Percentiles rank a stretch among this genome's conserved stretches.
Conservation (phyloP, 768 basidiomycete species). For the Tricholomella constricta region DNA sequence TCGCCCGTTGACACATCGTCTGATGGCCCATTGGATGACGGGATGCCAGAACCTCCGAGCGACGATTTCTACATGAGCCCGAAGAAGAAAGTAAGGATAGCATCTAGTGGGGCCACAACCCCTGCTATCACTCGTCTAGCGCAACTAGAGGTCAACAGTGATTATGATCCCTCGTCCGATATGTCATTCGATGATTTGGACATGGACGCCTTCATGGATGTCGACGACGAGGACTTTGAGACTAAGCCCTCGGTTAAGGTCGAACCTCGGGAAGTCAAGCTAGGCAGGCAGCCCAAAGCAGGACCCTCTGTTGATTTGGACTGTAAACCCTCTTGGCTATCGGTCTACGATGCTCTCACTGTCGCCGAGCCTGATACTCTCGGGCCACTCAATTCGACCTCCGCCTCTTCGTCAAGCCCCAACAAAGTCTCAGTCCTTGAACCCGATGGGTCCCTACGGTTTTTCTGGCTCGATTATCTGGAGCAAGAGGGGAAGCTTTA, state of each 20-base stretch:
- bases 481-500: slow-evolving; percentile 84
- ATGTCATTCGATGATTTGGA: slow-evolving; percentile 55
- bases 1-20: slow-evolving; percentile 47
- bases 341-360: slow-evolving; percentile 70
- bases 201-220: slow-evolving; percentile 61
- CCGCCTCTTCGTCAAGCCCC: slow-evolving; percentile 36
- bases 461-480: slow-evolving; percentile 97
- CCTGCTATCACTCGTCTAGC: slow-evolving; percentile 63
- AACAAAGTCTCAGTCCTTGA: slow-evolving; percentile 65
- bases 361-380: slow-evolving; percentile 63
- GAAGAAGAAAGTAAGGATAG: slow-evolving; percentile 59
- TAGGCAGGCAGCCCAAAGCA: slow-evolving; percentile 15
- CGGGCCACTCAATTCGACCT: slow-evolving; percentile 44
- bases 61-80: slow-evolving; percentile 71
- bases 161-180: slow-evolving; percentile 43
- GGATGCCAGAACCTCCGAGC: slow-evolving; percentile 40
- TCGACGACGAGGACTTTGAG: slow-evolving; percentile 54
- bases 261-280: slow-evolving; percentile 30
- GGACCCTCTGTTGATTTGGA: slow-evolving; percentile 42
- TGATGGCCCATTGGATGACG: slow-evolving; percentile 45
- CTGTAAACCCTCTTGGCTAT: slow-evolving; percentile 64
- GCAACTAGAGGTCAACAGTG: slow-evolving; percentile 58
- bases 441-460: slow-evolving; percentile 79
- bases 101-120: slow-evolving; percentile 42
- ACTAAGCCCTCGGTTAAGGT: slow-evolving; percentile 36